Conservation (phyloP, 1,284 basidiomycete genomes). For the Trichosporon sp. region DNA sequence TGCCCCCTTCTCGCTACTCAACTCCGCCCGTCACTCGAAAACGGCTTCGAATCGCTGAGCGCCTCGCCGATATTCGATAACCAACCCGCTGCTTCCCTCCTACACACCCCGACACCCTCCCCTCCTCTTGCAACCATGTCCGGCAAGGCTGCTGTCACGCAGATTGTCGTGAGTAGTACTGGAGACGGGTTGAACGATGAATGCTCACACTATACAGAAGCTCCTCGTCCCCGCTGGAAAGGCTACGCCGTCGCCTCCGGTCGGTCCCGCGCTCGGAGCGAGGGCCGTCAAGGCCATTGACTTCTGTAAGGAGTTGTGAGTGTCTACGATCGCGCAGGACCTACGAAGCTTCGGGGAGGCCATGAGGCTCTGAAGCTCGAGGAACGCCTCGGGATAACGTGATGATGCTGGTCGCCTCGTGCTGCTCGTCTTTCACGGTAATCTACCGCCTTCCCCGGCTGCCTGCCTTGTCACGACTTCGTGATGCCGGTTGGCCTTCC, state of each 20-base stretch:
- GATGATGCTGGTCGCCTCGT: no score
- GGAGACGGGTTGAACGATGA: no score
- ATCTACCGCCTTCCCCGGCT: no score
- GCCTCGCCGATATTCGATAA: neutral
- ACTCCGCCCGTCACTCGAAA: neutral
- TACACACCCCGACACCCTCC: neutral
- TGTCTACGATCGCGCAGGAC: conserved; percentile 12
- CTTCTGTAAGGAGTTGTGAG: conserved; percentile 88
- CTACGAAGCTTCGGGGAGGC: no score
- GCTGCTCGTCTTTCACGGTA: no score
- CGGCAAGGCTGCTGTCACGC: conserved; percentile 31
- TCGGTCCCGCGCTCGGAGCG: conserved; percentile 95
- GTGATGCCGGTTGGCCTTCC: no score
- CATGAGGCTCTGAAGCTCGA: no score
- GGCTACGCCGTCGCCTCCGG: conserved; percentile 92
- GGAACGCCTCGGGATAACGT: no score
- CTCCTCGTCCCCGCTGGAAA: conserved; percentile 90
- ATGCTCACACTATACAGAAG: conserved; percentile 61
- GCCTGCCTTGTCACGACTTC: no score
- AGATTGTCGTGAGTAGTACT: conserved; percentile 30
- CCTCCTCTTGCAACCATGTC: conserved; percentile 26
- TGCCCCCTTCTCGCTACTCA: neutral
- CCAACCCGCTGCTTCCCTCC: neutral
- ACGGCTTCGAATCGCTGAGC: neutral
- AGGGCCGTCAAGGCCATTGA: conserved; percentile 99